Base-by-base conservation (phyloP, 2,329 filamentous ascomycete species). In the Berkeleyomyces rouxiae region DNA sequence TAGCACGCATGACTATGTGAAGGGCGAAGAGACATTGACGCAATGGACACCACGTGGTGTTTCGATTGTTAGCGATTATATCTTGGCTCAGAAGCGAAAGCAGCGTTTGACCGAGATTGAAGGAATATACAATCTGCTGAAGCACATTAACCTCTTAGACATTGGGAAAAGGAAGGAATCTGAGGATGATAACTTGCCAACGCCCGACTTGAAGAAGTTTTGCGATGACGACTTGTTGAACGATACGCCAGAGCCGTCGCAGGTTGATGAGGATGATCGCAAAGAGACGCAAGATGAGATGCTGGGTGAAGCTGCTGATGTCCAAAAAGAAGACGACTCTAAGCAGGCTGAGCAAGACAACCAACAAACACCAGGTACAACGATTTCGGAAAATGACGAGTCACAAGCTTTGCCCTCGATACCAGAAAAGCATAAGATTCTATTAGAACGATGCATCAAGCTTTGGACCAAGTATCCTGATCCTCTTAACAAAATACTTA, bases 1-100 rank as follows among this genome's bases (percentile, higher is more conserved):
- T 72, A 97, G 91, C 13, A 86, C 89, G 65, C 87, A 95, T 69
- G 90, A 95, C 71, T 97, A 96, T 70, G 88, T 99, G 68, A 96
- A 96, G 72, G 93, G 93, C 62, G 91, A 99, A 73, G 93, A 99
- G 72, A 80, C 85, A 58, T 77, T 99, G 46, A 84, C 79, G 2
- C 84, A 84, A 63, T 99, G 93, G 93, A 84, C 85, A 6, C 92
- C 93, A 1, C 82, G 93, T 49, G 90, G 93, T 43, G 88, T 97
- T 2, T 95, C 90, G 0, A 76, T 99, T 0, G 86, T 99, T n/a
- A 83, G 85, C 64, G 93, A 99, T 72, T 96, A 86, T 69, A 86
- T 96, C 62, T 74, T 79, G 9, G 81, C 87, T 4, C 84, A 84
- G 65, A 90, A 88, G 73, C 86, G 87, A 70, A 84, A 84, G 68